Evolutionary conservation across 2,329 filamentous ascomycete genomes (phyloP), one percentile per base, ranked within the genome.

Genomic region (Pseudogymnoascus pannorum): DNA sequence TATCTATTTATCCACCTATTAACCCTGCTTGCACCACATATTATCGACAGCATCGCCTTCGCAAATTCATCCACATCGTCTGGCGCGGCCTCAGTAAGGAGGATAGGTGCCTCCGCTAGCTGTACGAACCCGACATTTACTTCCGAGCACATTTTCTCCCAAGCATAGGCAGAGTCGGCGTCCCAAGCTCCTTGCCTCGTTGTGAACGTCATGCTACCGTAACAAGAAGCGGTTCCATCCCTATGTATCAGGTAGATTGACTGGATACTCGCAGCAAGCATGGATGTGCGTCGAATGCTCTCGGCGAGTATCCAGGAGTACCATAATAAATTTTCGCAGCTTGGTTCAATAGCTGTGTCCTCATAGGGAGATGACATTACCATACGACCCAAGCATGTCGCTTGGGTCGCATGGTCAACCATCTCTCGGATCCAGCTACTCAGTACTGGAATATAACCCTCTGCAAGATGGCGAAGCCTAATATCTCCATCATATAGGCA

Each of bases 261-360:
- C 29, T 67, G 59, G 2, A 69, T 61, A n/a, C 65, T 61, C 22
- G 63, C 62, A 2, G 64, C 65, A 6, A 71, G 38, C 20, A 68
- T 60, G 66, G 70, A 72, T 0, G 70, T 72, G 8, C 72, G 67
- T 5, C 72, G 64, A n/a, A 71, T 60, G 20, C 66, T 69, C 60
- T 73, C 72, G 2, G 70, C 65, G 1, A 73, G 57, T 18, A 73
- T 67, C 71, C 71, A 73, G 3, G 70, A 65, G 31, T 71, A 65
- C 70, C 70, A 73, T 0, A 68, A 48, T 1, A 71, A 58, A 1
- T 69, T 66, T 2, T 60, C 66, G 18, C 66, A 61, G 5, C 58
- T 29, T 16, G 42, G 16, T 64, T 64, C 1, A 64, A 66, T n/a
- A 65, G 64, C 1, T 60, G 58, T 44, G 36, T 65, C 4, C 20